A percentile compares a stretch with the other conserved stretches of the same genome.
phyloP scores from a whole-genome alignment of 2,329 filamentous ascomycete species.

The Lecanicillium sp. region DNA sequence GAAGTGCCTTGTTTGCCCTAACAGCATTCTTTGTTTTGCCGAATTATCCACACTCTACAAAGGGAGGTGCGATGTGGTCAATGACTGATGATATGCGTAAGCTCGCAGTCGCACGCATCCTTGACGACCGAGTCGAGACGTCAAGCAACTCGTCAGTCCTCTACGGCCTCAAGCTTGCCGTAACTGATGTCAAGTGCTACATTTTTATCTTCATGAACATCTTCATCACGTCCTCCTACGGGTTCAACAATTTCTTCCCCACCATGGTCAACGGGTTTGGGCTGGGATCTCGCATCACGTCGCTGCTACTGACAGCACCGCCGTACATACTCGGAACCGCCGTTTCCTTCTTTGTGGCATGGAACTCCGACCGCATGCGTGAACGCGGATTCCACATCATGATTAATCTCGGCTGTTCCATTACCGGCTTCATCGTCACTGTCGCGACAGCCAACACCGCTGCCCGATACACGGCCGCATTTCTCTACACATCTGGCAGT shows the following conservation, averaged over 20 bases:
- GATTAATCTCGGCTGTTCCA: slow-evolving; percentile 51
- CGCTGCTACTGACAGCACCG: slow-evolving; percentile 57
- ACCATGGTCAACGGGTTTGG: slow-evolving; percentile 62
- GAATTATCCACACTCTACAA: slow-evolving; percentile 44
- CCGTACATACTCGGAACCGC: slow-evolving; percentile 58
- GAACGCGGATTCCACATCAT: slow-evolving; percentile 65
- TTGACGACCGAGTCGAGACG: slow-evolving; percentile 38
- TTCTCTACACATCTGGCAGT: too few species aligned
- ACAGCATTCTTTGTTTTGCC: slow-evolving; percentile 33
- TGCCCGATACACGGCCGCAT: slow-evolving; percentile 61
- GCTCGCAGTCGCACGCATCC: slow-evolving; percentile 43
- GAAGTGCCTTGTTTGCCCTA: slow-evolving; percentile 30
- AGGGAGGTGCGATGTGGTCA: too few species aligned
- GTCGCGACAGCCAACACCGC: slow-evolving; percentile 53
- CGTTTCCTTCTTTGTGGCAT: slow-evolving; percentile 56
- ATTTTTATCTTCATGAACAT: slow-evolving; percentile 44
- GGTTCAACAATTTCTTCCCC: slow-evolving; percentile 62
- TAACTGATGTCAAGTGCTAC: slow-evolving; percentile 53
- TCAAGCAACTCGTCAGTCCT: slow-evolving; percentile 35
- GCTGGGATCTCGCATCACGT: slow-evolving; percentile 52
- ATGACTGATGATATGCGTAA: slow-evolving; percentile 39
- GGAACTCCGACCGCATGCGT: slow-evolving; percentile 63
- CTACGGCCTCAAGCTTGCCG: slow-evolving; percentile 46
- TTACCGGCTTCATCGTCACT: slow-evolving; percentile 60
- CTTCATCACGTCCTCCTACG: slow-evolving; percentile 47